Base-by-base conservation (phyloP, 345 rosid genomes). In the Excoecaria cochinchinensis region DNA sequence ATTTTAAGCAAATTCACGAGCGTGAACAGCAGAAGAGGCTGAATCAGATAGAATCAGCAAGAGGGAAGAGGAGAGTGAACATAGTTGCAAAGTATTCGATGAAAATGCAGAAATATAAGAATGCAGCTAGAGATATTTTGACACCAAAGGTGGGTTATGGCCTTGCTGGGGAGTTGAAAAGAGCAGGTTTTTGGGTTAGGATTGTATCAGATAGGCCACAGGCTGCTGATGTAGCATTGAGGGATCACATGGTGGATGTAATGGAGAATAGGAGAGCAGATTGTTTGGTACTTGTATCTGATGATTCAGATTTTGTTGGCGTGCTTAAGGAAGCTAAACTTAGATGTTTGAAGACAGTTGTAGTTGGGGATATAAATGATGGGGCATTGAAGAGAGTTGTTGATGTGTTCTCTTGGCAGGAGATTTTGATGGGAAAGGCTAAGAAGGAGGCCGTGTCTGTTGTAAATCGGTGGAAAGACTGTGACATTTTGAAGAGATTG, bases 1-100 rank as follows among this genome's bases (percentile, higher is more conserved):
- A 92, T 85, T 94, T 94, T 70, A 86, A 85, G 85, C 92, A 91
- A 78, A 90, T 94, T 71, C 97, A 92, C 9, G 95, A 81, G 97
- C 87, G 87, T 1, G 97, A 94, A 70, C 87, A 94, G 15, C 85
- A 71, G 73, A 94, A 94, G 85, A 91, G 97, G 78, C 11, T 89
- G 87, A 91, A 84, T 75, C 97, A 89, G 73, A 90, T 94, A 62
- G 97, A 90, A 63, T 90, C 97, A 0, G 91, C 97, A 0, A 87
- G 86, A 78, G 97, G 98, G 67, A 87, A 81, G 72, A 86, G 83
- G 85, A 88, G 93, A 80, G 93, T 92, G 68, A 83, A 86, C 88
- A 1, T 53, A 90, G 82, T 89, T 95, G 99, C 70, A 89, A 83
- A 66, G 82, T 82, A 55, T 55, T 19, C 21, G 17, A 55, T 55